Conservation (phyloP, 192 early-diverging fungal species). For the Radiomyces spectabilis region DNA sequence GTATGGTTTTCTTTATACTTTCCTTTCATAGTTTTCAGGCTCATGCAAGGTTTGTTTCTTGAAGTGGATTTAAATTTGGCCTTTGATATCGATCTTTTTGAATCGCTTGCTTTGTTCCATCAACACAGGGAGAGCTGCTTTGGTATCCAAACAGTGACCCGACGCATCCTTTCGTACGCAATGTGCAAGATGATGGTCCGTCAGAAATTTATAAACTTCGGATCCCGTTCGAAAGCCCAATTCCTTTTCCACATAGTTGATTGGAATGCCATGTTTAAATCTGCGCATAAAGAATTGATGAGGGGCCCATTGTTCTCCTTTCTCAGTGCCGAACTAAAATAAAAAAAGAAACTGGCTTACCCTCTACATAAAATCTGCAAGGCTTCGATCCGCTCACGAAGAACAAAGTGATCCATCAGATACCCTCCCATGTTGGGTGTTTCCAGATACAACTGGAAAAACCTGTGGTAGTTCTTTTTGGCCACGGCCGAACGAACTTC, state of each 20-base stretch:
- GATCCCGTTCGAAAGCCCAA: conserved; percentile 53
- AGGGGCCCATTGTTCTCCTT: background rate
- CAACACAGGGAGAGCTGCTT: conserved; percentile 44
- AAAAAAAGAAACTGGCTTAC: conserved; percentile 31
- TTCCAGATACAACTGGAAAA: conserved; percentile 73
- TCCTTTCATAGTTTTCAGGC: too few species aligned
- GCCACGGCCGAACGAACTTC: conserved; percentile 71
- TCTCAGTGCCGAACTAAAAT: background rate
- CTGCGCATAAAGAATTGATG: conserved; percentile 14
- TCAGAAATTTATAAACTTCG: conserved; percentile 47
- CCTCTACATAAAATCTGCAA: conserved; percentile 71
- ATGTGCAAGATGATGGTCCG: conserved; percentile 17
- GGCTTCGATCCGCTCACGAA: conserved; percentile 77
- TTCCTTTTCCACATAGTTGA: conserved; percentile 48
- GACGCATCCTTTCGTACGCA: conserved; percentile 15
- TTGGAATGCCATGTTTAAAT: conserved; percentile 46
- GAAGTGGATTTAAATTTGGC: conserved; percentile 62
- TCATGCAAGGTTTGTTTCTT: too few species aligned
- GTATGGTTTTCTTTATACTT: too few species aligned
- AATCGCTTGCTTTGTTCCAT: conserved; percentile 48
- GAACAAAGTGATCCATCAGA: conserved; percentile 89
- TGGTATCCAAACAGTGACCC: conserved; percentile 41
- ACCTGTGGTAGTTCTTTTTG: conserved; percentile 74
- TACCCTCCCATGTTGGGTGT: conserved; percentile 85
- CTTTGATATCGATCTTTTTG: conserved; percentile 66